Conservation (phyloP, 2,329 filamentous ascomycete genomes). For the Phaeophleospora eucalypticola region DNA sequence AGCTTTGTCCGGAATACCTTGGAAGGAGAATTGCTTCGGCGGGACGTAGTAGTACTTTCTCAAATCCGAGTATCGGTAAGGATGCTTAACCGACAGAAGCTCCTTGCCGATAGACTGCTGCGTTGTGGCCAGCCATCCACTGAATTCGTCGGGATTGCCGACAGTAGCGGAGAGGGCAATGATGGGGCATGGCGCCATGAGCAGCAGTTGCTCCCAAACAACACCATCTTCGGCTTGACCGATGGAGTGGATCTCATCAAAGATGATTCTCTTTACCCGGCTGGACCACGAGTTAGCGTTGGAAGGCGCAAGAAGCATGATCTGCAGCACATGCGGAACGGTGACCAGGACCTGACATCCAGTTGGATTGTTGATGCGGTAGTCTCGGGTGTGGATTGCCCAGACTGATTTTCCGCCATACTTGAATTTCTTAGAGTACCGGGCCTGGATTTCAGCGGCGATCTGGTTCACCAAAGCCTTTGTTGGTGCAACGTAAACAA, state of each 20-base stretch:
- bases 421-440: conserved; percentile 64
- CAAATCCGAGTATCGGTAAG: conserved; percentile 69
- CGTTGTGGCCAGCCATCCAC: conserved; percentile 61
- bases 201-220: conserved; percentile 72
- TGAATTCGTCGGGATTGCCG: conserved; percentile 69
- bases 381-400: conserved; percentile 74
- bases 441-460: conserved; percentile 70
- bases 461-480: conserved; percentile 83
- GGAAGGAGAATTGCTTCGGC: conserved; percentile 47
- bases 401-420: conserved; percentile 65
- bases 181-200: conserved; percentile 71
- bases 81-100: conserved; percentile 65
- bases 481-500: conserved; percentile 77
- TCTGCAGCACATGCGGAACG: conserved; percentile 73
- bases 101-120: conserved; percentile 61
- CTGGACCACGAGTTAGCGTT: conserved; percentile 66
- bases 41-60: conserved; percentile 67
- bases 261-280: conserved; percentile 70
- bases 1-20: conserved; percentile 46
- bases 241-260: conserved; percentile 79
- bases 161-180: conserved; percentile 77
- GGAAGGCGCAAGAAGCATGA: conserved; percentile 64
- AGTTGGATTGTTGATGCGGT: conserved; percentile 67
- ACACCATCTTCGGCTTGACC: conserved; percentile 71
- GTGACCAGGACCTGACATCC: conserved; percentile 74